Conservation (phyloP, 805 yeast genomes). For the Wickerhamomyces queroliae region DNA sequence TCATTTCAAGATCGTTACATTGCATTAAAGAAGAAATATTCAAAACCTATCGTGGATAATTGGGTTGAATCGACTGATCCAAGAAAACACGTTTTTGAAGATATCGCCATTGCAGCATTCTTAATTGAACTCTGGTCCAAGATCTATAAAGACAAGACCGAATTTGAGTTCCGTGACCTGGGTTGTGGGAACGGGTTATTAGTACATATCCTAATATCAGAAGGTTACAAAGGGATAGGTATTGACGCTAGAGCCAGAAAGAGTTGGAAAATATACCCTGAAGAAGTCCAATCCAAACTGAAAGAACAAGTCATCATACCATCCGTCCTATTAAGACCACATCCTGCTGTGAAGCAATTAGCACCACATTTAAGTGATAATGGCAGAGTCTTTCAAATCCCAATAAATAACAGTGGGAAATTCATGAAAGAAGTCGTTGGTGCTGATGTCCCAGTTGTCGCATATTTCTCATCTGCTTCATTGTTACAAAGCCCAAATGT, state of each 20-base stretch:
- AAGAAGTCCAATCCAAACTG: constrained; percentile 48
- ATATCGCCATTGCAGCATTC: constrained; percentile 92
- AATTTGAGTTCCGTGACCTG: constrained; percentile 74
- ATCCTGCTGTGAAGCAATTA: constrained; percentile 49
- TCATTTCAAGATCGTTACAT: constrained; percentile 81
- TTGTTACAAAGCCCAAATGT: constrained; percentile 47
- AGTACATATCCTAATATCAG: constrained; percentile 66
- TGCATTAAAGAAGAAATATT: constrained; percentile 74
- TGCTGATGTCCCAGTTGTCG: constrained; percentile 38
- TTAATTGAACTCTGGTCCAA: constrained; percentile 79
- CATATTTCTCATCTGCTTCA: constrained; percentile 37
- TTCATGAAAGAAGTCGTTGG: constrained; percentile 9
- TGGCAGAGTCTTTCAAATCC: constrained; percentile 53
- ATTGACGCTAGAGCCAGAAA: constrained; percentile 87
- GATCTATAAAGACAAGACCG: constrained; percentile 32
- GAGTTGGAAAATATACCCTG: constrained; percentile 78
- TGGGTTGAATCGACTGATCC: constrained; percentile 98
- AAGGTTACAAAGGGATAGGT: constrained; percentile 80
- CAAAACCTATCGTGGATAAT: constrained; percentile 62
- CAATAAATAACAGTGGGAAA: constrained; percentile 13
- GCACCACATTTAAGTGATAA: constrained; percentile 54
- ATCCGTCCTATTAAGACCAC: constrained; percentile 59
- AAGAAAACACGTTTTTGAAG: constrained; percentile 92
- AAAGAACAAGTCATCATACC: constrained; percentile 85
- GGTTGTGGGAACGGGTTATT: constrained; percentile 95